These are phyloP conservation scores for Penicillium freii DNA, from an alignment of 2,329 filamentous ascomycete species.

Conservation along the genomic window DNA sequence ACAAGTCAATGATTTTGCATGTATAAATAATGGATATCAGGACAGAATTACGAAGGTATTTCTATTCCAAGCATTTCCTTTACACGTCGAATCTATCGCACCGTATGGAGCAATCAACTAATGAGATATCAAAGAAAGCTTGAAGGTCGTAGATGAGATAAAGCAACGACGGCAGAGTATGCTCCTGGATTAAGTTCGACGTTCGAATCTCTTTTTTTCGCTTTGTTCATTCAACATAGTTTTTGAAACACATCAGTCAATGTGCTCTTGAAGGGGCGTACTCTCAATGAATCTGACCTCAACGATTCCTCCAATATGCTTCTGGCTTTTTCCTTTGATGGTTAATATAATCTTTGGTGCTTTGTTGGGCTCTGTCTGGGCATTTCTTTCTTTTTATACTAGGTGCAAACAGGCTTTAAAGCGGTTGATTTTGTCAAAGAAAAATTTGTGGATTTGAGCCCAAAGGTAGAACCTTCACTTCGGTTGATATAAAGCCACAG, in stretches of 20 bases:
- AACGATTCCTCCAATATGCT: not conserved
- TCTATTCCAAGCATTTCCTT: not conserved
- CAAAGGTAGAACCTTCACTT: not conserved
- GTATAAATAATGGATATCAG: not conserved
- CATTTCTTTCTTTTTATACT: no score
- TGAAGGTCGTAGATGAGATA: not conserved
- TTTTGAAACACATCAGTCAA: not conserved
- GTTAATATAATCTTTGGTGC: not conserved
- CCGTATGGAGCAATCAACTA: not conserved
- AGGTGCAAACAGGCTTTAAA: not conserved
- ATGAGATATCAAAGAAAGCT: not conserved
- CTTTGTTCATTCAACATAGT: not conserved
- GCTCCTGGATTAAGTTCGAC: not conserved
- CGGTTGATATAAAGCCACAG: not conserved
- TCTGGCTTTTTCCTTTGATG: not conserved
- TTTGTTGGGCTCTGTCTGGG: not conserved
- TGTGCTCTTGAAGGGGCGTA: not conserved
- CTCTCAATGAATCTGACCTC: not conserved
- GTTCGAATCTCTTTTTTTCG: not conserved
- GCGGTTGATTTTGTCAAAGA: not conserved
- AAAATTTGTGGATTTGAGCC: not conserved
- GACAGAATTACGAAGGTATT: not conserved
- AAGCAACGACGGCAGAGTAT: not conserved
- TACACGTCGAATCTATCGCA: not conserved
- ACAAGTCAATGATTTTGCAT: not conserved